These are phyloP conservation scores for Citrus unshiu DNA, from an alignment of 345 rosid genomes.

Conservation along the genomic window DNA sequence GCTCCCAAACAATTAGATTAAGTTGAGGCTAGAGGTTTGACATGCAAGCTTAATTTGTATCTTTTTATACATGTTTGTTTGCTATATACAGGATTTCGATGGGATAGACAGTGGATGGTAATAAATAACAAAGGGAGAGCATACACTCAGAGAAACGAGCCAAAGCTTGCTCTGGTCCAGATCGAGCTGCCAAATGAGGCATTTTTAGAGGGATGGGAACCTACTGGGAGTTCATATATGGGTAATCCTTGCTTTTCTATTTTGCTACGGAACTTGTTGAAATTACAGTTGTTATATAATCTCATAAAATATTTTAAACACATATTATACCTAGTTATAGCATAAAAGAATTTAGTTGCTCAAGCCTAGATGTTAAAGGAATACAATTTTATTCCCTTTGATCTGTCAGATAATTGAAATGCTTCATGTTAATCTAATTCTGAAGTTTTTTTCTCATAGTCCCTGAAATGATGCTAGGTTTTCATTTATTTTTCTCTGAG, in stretches of 20 bases:
- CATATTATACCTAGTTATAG: background rate
- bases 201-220: constrained; percentile 59
- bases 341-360: background rate
- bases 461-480: background rate
- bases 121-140: constrained; percentile 74
- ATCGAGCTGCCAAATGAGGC: constrained; percentile 60
- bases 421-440: background rate
- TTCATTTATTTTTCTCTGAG: background rate
- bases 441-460: background rate
- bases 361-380: background rate
- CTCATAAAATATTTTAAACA: background rate
- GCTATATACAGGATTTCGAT: constrained; percentile 59
- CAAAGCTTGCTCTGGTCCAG: constrained; percentile 78
- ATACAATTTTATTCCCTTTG: background rate
- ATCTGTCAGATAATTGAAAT: background rate
- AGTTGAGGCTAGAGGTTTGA: background rate
- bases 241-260: constrained; percentile 33
- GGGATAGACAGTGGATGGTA: constrained; percentile 88
- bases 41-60: background rate
- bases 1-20: background rate
- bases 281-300: background rate
- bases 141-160: constrained; percentile 83
- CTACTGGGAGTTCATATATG: constrained; percentile 46
- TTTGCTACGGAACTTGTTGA: background rate
- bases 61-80: background rate